Evolutionary conservation across 2,329 filamentous ascomycete species (phyloP).

Genomic region (Aspergillus latus): DNA sequence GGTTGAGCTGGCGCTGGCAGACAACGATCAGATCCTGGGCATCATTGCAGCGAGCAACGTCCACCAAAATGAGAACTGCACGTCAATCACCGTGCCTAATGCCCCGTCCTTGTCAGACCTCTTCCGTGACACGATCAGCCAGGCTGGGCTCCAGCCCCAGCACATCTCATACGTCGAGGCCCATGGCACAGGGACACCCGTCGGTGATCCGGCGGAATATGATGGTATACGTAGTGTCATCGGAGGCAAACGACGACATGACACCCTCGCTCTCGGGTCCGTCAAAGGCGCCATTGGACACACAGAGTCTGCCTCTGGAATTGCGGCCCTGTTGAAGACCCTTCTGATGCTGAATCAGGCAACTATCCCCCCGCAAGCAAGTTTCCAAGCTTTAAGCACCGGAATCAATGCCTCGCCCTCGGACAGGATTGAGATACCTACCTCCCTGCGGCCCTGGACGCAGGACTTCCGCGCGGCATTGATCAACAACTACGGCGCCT

Average conservation of each 20-base stretch:
- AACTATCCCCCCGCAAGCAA: background rate
- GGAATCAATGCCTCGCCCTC: no score
- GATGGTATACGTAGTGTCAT: conserved; percentile 18
- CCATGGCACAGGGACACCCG: conserved; percentile 34
- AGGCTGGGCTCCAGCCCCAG: conserved; percentile 20
- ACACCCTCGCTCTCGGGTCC: conserved; percentile 26
- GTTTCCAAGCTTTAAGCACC: no score
- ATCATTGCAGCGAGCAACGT: conserved; percentile 32
- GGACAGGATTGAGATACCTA: no score
- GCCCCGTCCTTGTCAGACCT: conserved; percentile 26
- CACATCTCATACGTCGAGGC: conserved; percentile 33
- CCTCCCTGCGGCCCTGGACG: no score
- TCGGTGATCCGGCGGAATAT: conserved; percentile 31
- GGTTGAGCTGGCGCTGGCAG: conserved; percentile 41
- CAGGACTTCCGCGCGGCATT: no score
- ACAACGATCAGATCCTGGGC: conserved; percentile 47
- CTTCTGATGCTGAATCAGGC: conserved; percentile 18
- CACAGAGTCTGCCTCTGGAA: conserved; percentile 27
- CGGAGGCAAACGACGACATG: background rate
- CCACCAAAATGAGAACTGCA: conserved; percentile 31
- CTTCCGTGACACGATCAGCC: conserved; percentile 23
- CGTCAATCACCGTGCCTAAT: conserved; percentile 17
- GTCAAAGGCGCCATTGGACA: conserved; percentile 34
- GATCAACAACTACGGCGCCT: no score
- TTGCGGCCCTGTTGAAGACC: conserved; percentile 23